Conservation (phyloP, 495 filamentous ascomycete species). For the Letharia lupina region DNA sequence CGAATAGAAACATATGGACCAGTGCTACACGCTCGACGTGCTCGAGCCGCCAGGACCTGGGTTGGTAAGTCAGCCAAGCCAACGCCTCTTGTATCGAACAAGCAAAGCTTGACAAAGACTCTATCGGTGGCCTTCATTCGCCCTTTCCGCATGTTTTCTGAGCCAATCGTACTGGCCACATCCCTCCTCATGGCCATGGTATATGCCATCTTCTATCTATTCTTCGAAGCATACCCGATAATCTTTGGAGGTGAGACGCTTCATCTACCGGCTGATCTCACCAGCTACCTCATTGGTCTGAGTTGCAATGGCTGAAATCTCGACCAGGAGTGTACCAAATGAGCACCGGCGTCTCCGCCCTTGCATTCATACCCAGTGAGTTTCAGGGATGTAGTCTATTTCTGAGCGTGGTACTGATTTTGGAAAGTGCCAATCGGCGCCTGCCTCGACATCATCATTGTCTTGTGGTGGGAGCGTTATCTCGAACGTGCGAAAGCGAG, state of each 20-base stretch:
- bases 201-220: slow-evolving; percentile 58
- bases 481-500: slow-evolving; percentile 33
- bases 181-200: slow-evolving; percentile 49
- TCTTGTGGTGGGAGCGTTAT: slow-evolving; percentile 36
- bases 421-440: slow-evolving; percentile 31
- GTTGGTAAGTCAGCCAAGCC: not conserved
- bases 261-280: not conserved
- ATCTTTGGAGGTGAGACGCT: slow-evolving; percentile 38
- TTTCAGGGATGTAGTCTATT: not conserved
- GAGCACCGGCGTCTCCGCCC: slow-evolving; percentile 32
- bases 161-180: slow-evolving; percentile 47
- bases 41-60: not conserved
- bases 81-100: not conserved
- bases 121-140: slow-evolving; percentile 34
- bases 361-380: slow-evolving; percentile 35
- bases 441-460: slow-evolving; percentile 29
- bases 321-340: slow-evolving; percentile 31
- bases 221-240: slow-evolving; percentile 48
- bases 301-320: not conserved
- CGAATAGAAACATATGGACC: slow-evolving; percentile 8
- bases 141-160: slow-evolving; percentile 48
- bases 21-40: slow-evolving; percentile 12
- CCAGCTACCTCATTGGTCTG: not conserved
- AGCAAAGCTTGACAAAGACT: not conserved
- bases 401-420: not conserved